Percentiles rank a stretch among this genome's conserved stretches.
Evolutionary conservation across 169 alveolate species (phyloP).

Genomic region (Plasmodium falciparum): DNA sequence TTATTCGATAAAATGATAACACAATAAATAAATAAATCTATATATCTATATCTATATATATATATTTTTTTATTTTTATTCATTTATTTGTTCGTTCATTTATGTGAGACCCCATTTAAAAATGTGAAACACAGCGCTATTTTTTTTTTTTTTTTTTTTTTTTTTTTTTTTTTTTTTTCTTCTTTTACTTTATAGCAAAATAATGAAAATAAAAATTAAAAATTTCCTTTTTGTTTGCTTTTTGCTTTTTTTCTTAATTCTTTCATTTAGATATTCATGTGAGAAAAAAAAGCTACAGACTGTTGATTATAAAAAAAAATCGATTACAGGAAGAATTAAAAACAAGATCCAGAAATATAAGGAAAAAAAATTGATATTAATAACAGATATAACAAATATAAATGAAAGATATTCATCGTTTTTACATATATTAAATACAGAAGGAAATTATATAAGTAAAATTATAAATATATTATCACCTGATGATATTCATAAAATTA

Average conservation of each 20-base stretch:
- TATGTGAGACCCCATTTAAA: no score
- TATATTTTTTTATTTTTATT: no score
- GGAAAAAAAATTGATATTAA: conserved; percentile 25
- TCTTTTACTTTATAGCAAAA: background rate
- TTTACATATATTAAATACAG: conserved; percentile 11
- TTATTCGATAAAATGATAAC: no score
- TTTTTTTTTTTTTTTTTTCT: background rate
- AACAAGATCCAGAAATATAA: conserved; percentile 37
- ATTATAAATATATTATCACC: background rate
- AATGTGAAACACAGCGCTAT: background rate
- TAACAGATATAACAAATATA: conserved; percentile 36
- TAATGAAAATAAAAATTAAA: conserved; percentile 2
- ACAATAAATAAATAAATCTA: no score
- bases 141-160: background rate
- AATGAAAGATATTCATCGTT: conserved; percentile 7
- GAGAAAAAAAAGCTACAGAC: conserved; percentile 24
- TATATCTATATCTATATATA: no score
- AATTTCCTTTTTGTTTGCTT: background rate
- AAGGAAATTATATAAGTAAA: conserved; percentile 19
- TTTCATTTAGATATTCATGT: conserved; percentile 1
- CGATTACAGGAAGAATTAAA: conserved; percentile 22
- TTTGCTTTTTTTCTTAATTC: conserved; percentile 6
- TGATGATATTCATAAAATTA: background rate
- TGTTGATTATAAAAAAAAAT: conserved; percentile 8
- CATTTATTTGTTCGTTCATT: no score